Evolutionary conservation across 495 filamentous ascomycete species (phyloP).

Genomic region (Penicillium parvum): DNA sequence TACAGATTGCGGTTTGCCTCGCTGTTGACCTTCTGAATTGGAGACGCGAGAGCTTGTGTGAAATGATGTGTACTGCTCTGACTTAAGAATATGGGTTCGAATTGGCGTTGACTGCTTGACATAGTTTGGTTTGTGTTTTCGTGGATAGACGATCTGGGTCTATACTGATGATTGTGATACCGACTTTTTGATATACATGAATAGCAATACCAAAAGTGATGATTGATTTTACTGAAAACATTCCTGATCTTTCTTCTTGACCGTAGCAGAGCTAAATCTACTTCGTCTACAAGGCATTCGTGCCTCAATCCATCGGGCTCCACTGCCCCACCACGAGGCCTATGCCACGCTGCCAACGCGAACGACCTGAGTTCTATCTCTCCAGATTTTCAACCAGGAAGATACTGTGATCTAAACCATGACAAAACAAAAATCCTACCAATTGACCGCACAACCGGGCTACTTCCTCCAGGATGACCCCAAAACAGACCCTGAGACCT

Average conservation of each 20-base stretch:
- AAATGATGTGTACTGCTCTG: background rate
- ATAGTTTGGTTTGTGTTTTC: too few relatives aligned
- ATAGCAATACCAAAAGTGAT: background rate
- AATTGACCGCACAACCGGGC: constrained; percentile 52
- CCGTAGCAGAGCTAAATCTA: background rate
- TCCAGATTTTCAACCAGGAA: too few relatives aligned
- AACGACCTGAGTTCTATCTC: background rate
- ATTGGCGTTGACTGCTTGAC: background rate
- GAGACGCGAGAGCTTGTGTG: background rate
- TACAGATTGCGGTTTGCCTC: background rate
- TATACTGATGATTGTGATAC: background rate
- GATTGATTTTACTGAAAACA: background rate
- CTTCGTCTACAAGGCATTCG: background rate
- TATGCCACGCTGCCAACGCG: background rate
- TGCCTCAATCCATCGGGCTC: background rate
- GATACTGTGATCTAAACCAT: background rate
- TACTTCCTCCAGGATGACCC: constrained; percentile 72
- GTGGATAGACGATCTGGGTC: background rate
- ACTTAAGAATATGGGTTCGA: background rate
- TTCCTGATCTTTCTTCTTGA: background rate
- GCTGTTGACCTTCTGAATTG: background rate
- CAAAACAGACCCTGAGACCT: constrained; percentile 56
- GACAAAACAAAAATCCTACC: constrained; percentile 13
- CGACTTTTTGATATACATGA: background rate
- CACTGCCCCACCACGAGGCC: background rate